Evolutionary conservation across 805 yeast species (phyloP).

Genomic region (Hyphopichia homilentoma): DNA sequence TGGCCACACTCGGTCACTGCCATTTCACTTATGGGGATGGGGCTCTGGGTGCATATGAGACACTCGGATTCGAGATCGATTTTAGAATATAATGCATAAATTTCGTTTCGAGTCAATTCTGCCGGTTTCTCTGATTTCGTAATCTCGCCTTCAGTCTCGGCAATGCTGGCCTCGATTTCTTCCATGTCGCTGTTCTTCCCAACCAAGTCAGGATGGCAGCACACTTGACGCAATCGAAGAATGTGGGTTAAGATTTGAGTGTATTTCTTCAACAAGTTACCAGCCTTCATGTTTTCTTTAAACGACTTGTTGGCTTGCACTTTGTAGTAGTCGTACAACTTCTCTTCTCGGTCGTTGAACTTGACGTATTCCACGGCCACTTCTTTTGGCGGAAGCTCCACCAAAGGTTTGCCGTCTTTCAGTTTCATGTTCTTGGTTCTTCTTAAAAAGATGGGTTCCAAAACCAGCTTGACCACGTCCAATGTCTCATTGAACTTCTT

Average conservation of each 20-base stretch:
- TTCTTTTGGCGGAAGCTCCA: constrained; percentile 72
- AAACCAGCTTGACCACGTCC: constrained; percentile 76
- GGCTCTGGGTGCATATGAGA: constrained; percentile 74
- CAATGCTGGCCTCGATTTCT: constrained; percentile 33
- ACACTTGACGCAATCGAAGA: constrained; percentile 77
- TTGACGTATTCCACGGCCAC: constrained; percentile 64
- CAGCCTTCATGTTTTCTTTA: constrained; percentile 54
- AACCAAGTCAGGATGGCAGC: constrained; percentile 77
- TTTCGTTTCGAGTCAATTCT: constrained; percentile 10
- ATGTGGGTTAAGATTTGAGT: constrained; percentile 81
- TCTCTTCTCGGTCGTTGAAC: constrained; percentile 63
- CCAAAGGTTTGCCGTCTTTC: constrained; percentile 66
- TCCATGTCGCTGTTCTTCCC: constrained; percentile 50
- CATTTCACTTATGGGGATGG: constrained; percentile 50
- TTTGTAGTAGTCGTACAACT: constrained; percentile 65
- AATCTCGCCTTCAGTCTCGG: constrained; percentile 41
- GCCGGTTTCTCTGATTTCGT: constrained; percentile 11
- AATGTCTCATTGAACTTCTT: constrained; percentile 68
- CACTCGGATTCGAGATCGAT: constrained; percentile 61
- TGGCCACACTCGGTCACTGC: constrained; percentile 79
- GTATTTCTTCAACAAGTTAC: constrained; percentile 68
- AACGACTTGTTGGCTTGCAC: constrained; percentile 63
- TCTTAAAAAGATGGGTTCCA: constrained; percentile 79
- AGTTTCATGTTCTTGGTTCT: constrained; percentile 85
- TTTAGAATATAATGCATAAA: constrained; percentile 25